Evolutionary conservation across 2,329 filamentous ascomycete genomes (phyloP), one percentile per base, ranked within the genome.

Genomic region (Dendryphion nanum): DNA sequence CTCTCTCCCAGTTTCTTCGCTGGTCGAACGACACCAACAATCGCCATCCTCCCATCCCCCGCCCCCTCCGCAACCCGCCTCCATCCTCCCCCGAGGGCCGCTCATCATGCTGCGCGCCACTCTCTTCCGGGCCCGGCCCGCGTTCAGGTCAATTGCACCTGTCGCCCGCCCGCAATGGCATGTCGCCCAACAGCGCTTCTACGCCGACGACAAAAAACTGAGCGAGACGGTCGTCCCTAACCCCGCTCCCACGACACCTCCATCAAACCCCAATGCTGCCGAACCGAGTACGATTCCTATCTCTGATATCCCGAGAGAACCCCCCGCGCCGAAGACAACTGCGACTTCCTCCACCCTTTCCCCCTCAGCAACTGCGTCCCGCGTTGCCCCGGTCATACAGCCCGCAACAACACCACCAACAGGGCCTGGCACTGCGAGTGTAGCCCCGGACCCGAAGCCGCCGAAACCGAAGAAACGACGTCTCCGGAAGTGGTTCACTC

Each of bases 401-500:
- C 59, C 67, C 33, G 51, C 59, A 4, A 60, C 61, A 7, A 54
- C 63, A 20, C 60, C 68, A 32, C 61, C 68, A 7, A 70, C 67
- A 30, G 69, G 69, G 31, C 58, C 66, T 14, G 67, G 68, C n/a
- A 58, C 60, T 12, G 63, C 71, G 10, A 67, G 64, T 41, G 53
- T 66, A 32, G 67, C 67, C 40, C 63, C 70, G 30, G 59, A 59
- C 47, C 69, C 64, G 58, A 64, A 41, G 18, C 50, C 65, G 15
- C 59, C 71, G 19, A 81, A 74, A 53, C 80, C 77, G 73, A 86
- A 79, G 73, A 82, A 62, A 75, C 79, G 86, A 47, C 81, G 86
- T 41, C 79, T 95, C 62, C 79, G 87, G 55, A 84, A 84, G 62
- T 84, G 89, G 61, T 70, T 96, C 41, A 70, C 90, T 50, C 86